phyloP scores from a whole-genome alignment of 2,329 filamentous ascomycete species.

The Neoscytalidium dimidiatum region DNA sequence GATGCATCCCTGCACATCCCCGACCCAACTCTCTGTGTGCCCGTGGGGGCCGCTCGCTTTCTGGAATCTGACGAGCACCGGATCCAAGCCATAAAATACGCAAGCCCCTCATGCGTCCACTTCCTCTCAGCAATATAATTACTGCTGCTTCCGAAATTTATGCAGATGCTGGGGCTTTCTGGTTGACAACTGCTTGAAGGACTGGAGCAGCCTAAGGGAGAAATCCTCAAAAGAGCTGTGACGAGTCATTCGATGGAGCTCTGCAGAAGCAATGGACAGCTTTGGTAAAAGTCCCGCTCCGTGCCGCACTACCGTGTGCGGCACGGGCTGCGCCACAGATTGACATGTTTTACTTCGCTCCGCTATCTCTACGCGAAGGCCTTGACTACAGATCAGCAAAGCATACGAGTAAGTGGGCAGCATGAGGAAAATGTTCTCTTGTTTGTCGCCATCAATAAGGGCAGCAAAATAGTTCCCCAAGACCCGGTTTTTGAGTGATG shows the following conservation, averaged over 20 bases:
- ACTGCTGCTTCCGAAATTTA: background rate
- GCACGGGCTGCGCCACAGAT: constrained; percentile 3
- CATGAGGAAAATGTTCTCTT: background rate
- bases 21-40: background rate
- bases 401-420: background rate
- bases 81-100: background rate
- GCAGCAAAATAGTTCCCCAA: background rate
- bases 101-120: background rate
- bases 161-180: background rate
- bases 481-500: background rate
- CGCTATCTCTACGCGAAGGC: background rate
- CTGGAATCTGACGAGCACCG: background rate
- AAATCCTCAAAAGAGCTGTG: background rate
- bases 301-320: background rate
- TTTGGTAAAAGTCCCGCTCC: background rate
- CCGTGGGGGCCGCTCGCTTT: background rate
- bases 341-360: background rate
- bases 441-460: background rate
- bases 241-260: background rate
- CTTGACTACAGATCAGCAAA: background rate
- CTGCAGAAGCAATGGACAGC: background rate
- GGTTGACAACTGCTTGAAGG: background rate
- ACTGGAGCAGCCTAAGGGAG: background rate
- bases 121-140: background rate
- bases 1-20: background rate